Evolutionary conservation across 2,329 filamentous ascomycete species (phyloP).

Genomic region (Beauveria sp.): DNA sequence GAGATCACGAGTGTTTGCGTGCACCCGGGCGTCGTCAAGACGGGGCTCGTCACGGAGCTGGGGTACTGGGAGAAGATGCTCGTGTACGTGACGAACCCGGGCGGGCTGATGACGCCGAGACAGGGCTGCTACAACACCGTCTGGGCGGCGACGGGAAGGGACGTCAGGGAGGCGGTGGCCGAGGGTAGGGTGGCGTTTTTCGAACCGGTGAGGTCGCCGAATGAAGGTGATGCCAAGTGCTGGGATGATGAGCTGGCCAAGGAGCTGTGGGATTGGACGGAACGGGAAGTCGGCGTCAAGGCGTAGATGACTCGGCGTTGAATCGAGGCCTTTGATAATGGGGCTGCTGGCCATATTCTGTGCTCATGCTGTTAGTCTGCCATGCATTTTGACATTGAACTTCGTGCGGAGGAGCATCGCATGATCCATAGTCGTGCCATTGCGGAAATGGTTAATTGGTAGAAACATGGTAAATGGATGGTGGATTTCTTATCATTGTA

Average conservation of each 20-base stretch:
- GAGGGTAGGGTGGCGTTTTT: slow-evolving; percentile 19
- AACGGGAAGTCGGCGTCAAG: slow-evolving; percentile 14
- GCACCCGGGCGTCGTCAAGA: slow-evolving; percentile 38
- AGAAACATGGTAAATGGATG: slow-evolving; percentile 2
- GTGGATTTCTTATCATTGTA: slow-evolving; percentile 3
- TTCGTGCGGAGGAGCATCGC: neutral
- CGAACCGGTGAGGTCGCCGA: slow-evolving; percentile 21
- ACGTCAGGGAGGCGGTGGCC: slow-evolving; percentile 15
- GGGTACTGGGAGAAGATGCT: slow-evolving; percentile 19
- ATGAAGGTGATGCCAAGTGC: slow-evolving; percentile 17
- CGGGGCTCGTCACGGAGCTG: slow-evolving; percentile 20
- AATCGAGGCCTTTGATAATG: neutral
- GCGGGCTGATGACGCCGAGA: slow-evolving; percentile 18
- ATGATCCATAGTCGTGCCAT: neutral
- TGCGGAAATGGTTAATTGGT: neutral
- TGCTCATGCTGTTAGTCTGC: neutral
- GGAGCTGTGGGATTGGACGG: slow-evolving; percentile 33
- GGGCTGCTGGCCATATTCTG: neutral
- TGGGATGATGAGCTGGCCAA: slow-evolving; percentile 24
- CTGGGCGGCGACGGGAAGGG: slow-evolving; percentile 23
- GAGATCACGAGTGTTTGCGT: slow-evolving; percentile 36
- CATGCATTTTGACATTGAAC: neutral
- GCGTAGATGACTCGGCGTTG: neutral
- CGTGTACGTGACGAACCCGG: slow-evolving; percentile 18
- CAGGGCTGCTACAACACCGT: slow-evolving; percentile 24